phyloP scores from a whole-genome alignment of 208 protist genomes.

The Angomonas deanei region DNA sequence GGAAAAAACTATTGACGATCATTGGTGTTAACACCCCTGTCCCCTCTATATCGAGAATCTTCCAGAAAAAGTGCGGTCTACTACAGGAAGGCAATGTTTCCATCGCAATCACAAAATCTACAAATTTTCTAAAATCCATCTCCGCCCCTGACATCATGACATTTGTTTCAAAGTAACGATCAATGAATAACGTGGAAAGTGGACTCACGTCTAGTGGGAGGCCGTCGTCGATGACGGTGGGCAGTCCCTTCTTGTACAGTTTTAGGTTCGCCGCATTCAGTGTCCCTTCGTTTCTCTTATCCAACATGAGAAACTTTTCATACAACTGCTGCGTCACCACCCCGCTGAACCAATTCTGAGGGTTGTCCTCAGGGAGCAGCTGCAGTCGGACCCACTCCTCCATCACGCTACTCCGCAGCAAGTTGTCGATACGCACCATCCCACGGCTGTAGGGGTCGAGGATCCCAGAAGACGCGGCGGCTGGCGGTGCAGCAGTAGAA shows the following conservation, averaged over 20 bases:
- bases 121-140: slow-evolving; percentile 91
- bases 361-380: slow-evolving; percentile 69
- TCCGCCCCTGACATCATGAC: slow-evolving; percentile 79
- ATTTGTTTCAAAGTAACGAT: slow-evolving; percentile 89
- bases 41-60: slow-evolving; percentile 82
- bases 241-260: slow-evolving; percentile 82
- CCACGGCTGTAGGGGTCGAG: slow-evolving; percentile 74
- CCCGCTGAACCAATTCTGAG: slow-evolving; percentile 77
- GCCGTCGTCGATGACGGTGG: slow-evolving; percentile 79
- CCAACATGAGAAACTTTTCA: slow-evolving; percentile 84
- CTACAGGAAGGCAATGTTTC: slow-evolving; percentile 79
- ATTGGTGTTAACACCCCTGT: slow-evolving; percentile 65
- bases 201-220: slow-evolving; percentile 63
- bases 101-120: slow-evolving; percentile 89
- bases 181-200: slow-evolving; percentile 81
- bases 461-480: slow-evolving; percentile 87
- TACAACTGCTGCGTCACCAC: slow-evolving; percentile 74
- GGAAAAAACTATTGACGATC: slow-evolving; percentile 82
- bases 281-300: slow-evolving; percentile 77
- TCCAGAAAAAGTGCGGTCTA: slow-evolving; percentile 81
- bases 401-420: slow-evolving; percentile 78
- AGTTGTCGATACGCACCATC: slow-evolving; percentile 64
- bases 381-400: slow-evolving; percentile 87
- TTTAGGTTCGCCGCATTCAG: slow-evolving; percentile 75
- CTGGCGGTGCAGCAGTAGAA: slow-evolving; percentile 90